Evolutionary conservation across 495 filamentous ascomycete species (phyloP), one percentile per base, ranked within the genome.

Genomic region (Penicillium mononematosum): DNA sequence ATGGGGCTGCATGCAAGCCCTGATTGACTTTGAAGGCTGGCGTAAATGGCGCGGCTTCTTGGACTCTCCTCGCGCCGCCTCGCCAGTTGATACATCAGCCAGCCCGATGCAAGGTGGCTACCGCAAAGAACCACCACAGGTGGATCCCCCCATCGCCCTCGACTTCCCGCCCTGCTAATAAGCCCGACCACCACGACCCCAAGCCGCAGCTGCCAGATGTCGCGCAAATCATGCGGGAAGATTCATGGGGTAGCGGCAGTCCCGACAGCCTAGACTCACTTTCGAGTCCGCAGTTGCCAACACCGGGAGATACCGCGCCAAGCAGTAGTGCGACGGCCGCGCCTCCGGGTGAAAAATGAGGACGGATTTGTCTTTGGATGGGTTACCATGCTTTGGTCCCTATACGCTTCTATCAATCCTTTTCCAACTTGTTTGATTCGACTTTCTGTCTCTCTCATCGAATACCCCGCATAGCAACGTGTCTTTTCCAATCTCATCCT

Each of bases 11-110:
- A 97, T 98, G 80, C 94, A 98, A 78, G 95, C 95, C 19, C 77
- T 98, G 51, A 98, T 98, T 71, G 94, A 98, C 78, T 98, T 92
- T 63, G 94, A 98, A 66, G 94, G 94, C 51, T 98, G 94, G 94
- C 85, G 92, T 43, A 90, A 92, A 72, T 98, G 94, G 94, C 96
- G 96, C 64, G 87, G 91, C 59, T 92, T 85, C 65, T 77, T 83
- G 27, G 70, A 77, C 45, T 67, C 73, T 3, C 64, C 69, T 16
- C 58, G 39, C 11, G 49, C 60, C 38, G 27, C 54, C 32, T 70
- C 69, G 9, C 64, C 66, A 17, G 45, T 59, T 10, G 62, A 70
- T 25, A 66, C 53, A 29, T 61, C 58, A 32, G 56, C 65, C 10
- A 74, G 71, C 32, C 73, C 72, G 16, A 69, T 70, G 69, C 72